phyloP scores from a whole-genome alignment of 345 rosid species.

The Conringia planisiliqua region DNA sequence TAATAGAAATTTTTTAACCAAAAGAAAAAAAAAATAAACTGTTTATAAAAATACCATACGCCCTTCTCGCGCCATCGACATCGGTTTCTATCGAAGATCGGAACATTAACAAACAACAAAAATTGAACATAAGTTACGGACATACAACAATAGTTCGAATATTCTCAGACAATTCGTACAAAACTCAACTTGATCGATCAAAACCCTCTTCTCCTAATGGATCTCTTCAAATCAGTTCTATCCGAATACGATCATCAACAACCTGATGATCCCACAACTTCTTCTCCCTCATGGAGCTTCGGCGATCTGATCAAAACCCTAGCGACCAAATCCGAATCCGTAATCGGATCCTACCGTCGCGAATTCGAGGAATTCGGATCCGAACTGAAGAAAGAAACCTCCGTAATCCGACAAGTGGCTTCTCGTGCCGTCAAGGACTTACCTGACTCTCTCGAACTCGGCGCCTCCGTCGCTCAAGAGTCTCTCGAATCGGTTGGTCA shows the following conservation, averaged over 20 bases:
- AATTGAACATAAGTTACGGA: too few species aligned
- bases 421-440: slow-evolving; percentile 72
- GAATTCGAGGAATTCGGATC: slow-evolving; percentile 77
- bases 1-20: too few species aligned
- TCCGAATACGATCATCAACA: slow-evolving; percentile 41
- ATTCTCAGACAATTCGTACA: background rate
- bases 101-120: background rate
- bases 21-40: too few species aligned
- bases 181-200: background rate
- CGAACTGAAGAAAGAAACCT: slow-evolving; percentile 65
- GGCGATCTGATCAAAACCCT: slow-evolving; percentile 51
- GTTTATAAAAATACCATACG: background rate
- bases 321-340: slow-evolving; percentile 60
- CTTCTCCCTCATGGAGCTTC: slow-evolving; percentile 51
- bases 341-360: slow-evolving; percentile 60
- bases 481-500: slow-evolving; percentile 77
- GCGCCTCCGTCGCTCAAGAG: slow-evolving; percentile 75
- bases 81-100: background rate
- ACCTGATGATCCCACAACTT: slow-evolving; percentile 22
- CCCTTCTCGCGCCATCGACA: background rate
- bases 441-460: slow-evolving; percentile 60
- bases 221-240: slow-evolving; percentile 72
- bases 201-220: slow-evolving; percentile 35
- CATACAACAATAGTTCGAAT: background rate
- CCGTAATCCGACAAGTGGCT: slow-evolving; percentile 59